These are phyloP conservation scores for Suhomyces canberraensis DNA, from an alignment of 805 yeast genomes.

Conservation along the genomic window DNA sequence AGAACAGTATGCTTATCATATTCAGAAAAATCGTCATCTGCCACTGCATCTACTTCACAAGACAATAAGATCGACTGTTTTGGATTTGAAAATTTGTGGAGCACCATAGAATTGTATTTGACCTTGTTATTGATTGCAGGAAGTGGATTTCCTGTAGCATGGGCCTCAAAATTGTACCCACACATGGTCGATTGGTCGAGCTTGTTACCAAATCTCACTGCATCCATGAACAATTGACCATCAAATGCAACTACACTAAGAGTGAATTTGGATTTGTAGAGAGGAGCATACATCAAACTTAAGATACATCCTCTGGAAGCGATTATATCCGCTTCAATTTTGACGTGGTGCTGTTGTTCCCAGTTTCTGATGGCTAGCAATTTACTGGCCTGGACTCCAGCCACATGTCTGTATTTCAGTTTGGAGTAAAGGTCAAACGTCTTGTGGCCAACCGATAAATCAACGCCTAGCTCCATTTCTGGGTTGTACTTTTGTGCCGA, in stretches of 20 bases:
- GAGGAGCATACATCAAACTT: background rate
- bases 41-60: constrained; percentile 3
- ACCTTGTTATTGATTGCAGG: background rate
- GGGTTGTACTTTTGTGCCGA: background rate
- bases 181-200: background rate
- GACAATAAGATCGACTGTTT: background rate
- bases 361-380: background rate
- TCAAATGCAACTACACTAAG: background rate
- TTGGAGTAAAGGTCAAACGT: background rate
- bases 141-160: background rate
- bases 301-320: background rate
- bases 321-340: background rate
- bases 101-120: background rate
- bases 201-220: background rate
- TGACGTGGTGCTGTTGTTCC: background rate
- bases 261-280: background rate
- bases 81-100: background rate
- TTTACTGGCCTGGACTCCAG: background rate
- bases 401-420: background rate
- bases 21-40: background rate
- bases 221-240: background rate
- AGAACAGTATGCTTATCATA: background rate
- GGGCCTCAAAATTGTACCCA: constrained; percentile 2
- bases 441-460: background rate
- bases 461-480: background rate